phyloP scores from a whole-genome alignment of 768 basidiomycete genomes.

The Piloderma croceum region DNA sequence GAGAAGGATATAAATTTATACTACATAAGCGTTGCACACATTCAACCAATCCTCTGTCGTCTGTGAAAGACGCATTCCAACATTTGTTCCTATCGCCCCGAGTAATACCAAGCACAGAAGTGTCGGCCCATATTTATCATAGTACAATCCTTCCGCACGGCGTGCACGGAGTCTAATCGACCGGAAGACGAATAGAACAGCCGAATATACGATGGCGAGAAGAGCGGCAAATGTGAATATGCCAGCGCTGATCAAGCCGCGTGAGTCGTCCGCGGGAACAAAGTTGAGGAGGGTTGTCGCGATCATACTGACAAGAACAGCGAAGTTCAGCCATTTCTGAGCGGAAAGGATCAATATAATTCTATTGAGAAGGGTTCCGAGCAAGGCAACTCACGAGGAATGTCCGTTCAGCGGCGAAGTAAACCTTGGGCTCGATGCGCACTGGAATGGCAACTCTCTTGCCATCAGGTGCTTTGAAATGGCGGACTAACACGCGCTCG shows the following conservation, averaged over 20 bases:
- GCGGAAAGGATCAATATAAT: slow-evolving; percentile 1
- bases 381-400: slow-evolving; percentile 63
- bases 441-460: slow-evolving; percentile 92
- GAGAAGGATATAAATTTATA: too few relatives aligned
- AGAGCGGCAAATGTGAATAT: slow-evolving; percentile 90
- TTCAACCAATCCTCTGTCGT: slow-evolving; percentile 37
- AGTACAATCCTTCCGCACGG: slow-evolving; percentile 76
- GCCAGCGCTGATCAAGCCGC: slow-evolving; percentile 80
- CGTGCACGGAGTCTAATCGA: slow-evolving; percentile 62
- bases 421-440: slow-evolving; percentile 97
- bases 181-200: slow-evolving; percentile 74
- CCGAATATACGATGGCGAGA: slow-evolving; percentile 81
- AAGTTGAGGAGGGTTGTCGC: slow-evolving; percentile 91
- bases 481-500: slow-evolving; percentile 56
- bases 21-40: too few relatives aligned
- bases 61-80: slow-evolving; percentile 61
- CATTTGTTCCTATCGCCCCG: slow-evolving; percentile 66
- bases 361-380: slow-evolving; percentile 1
- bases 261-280: slow-evolving; percentile 59
- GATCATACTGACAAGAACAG: slow-evolving; percentile 83
- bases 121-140: slow-evolving; percentile 85
- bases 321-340: slow-evolving; percentile 86
- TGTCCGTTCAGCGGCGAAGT: slow-evolving; percentile 93
- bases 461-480: slow-evolving; percentile 75
- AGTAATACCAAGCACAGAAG: slow-evolving; percentile 65